Evolutionary conservation across 495 filamentous ascomycete species (phyloP), one percentile per base, ranked within the genome.

Genomic region (Aspergillus egyptiacus): DNA sequence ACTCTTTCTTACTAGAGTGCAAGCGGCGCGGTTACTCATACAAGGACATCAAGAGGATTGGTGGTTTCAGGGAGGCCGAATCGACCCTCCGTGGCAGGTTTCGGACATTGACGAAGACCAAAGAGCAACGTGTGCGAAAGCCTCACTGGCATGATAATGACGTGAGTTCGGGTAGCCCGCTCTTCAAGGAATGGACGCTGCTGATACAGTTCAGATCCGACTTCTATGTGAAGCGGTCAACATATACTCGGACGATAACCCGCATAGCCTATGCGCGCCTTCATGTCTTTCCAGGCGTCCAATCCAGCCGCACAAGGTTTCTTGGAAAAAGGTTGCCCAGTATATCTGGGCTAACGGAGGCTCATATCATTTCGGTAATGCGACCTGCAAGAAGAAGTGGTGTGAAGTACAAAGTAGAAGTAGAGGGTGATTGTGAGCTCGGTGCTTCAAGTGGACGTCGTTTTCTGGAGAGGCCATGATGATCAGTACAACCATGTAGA

Each of bases 351-450:
- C 59, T 1, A 61, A 85, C 49, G 91, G 89, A 13, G 90, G 88
- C 0, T 84, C 81, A 2, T 96, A 95, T 61, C 77, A 74, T 36
- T 96, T 95, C 63, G 89, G 88, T 1, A 83, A 89, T 62, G 81
- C 87, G 2, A 95, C 90, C 0, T 91, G 87, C 58, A 88, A 89
- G 63, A 94, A 88, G 72, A 87, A 89, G 60, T 96, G 68, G 68
- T 71, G 62, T 42, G 67, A 70, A 48, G 56, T 71, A 11, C 56
- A 68, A 48, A 43, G 45, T 2, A 51, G 35, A 2, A 15, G 15
- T 13, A 36, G 28, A 40, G 17, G 27, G 27, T 17, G 36, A 30
- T 17, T 18, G 15, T 22, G n/a, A n/a, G n/a, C n/a, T n/a, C n/a
- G n/a, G n/a, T n/a, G n/a, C n/a, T n/a, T n/a, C n/a, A n/a, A n/a